A percentile compares a stretch with the other conserved stretches of the same genome.
These are phyloP conservation scores for Emmonsia crescens DNA, from an alignment of 2,329 filamentous ascomycete species.

Conservation along the genomic window DNA sequence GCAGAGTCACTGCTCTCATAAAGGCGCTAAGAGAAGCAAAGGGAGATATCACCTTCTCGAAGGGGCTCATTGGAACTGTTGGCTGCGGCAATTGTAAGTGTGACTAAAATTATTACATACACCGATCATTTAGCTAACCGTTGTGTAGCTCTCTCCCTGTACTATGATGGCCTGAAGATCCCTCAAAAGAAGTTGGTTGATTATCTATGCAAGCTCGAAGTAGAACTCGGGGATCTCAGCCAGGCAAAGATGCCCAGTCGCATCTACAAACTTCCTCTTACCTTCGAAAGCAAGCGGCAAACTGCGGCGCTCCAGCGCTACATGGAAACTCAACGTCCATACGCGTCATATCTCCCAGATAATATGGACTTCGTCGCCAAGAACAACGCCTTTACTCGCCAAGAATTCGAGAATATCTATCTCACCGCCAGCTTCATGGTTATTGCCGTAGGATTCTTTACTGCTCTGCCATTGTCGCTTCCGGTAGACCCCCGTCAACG, in stretches of 20 bases:
- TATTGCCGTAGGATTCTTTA: slow-evolving; percentile 46
- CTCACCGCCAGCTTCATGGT: slow-evolving; percentile 42
- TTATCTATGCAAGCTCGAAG: slow-evolving; percentile 29
- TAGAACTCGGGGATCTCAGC: slow-evolving; percentile 30
- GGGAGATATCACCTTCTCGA: slow-evolving; percentile 28
- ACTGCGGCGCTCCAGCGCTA: slow-evolving; percentile 49
- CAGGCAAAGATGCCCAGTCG: slow-evolving; percentile 34
- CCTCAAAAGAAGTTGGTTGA: slow-evolving; percentile 28
- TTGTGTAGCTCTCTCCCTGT: slow-evolving; percentile 30
- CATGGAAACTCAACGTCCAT: slow-evolving; percentile 49
- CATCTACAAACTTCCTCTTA: slow-evolving; percentile 36
- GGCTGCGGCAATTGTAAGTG: slow-evolving; percentile 35
- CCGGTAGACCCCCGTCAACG: slow-evolving; percentile 45
- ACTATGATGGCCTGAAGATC: slow-evolving; percentile 36
- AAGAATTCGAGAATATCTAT: slow-evolving; percentile 42
- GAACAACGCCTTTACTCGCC: slow-evolving; percentile 42
- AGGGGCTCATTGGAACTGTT: slow-evolving; percentile 40
- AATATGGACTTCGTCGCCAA: slow-evolving; percentile 49
- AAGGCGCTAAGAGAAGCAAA: slow-evolving; percentile 32
- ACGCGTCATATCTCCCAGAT: slow-evolving; percentile 52
- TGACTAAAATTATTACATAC: background rate
- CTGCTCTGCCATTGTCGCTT: slow-evolving; percentile 41
- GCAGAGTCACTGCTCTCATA: slow-evolving; percentile 44
- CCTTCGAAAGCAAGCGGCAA: slow-evolving; percentile 29
- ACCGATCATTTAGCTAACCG: background rate